phyloP scores from a whole-genome alignment of 2,329 filamentous ascomycete species.

The Sordariomycetes sp. region DNA sequence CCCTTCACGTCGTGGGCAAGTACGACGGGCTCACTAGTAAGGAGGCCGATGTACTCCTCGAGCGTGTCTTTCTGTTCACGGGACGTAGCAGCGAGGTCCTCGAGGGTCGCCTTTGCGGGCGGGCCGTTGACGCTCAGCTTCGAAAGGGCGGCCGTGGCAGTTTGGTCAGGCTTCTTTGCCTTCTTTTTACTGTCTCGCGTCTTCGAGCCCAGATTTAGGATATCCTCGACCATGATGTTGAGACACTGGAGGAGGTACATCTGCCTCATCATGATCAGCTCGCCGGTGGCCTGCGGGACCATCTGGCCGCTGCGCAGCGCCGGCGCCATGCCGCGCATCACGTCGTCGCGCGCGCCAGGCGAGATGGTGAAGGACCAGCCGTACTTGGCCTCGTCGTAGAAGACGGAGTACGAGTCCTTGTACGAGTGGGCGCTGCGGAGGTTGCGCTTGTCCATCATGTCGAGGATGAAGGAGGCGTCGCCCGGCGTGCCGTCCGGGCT shows the following conservation, averaged over 20 bases:
- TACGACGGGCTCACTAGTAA: slow-evolving; percentile 18
- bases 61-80: slow-evolving; percentile 19
- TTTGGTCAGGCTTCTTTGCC: slow-evolving; percentile 19
- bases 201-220: slow-evolving; percentile 25
- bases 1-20: slow-evolving; percentile 19
- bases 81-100: slow-evolving; percentile 17
- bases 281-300: slow-evolving; percentile 17
- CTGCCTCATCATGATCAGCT: slow-evolving; percentile 29
- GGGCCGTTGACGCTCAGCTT: slow-evolving; percentile 18
- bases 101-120: slow-evolving; percentile 15
- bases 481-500: slow-evolving; percentile 20
- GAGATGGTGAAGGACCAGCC: slow-evolving; percentile 20
- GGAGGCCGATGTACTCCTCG: slow-evolving; percentile 21
- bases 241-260: slow-evolving; percentile 22
- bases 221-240: slow-evolving; percentile 28
- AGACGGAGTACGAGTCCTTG: slow-evolving; percentile 23
- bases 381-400: slow-evolving; percentile 22
- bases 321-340: slow-evolving; percentile 7
- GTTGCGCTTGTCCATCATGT: slow-evolving; percentile 20
- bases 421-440: slow-evolving; percentile 17
- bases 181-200: slow-evolving; percentile 10
- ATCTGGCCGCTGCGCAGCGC: slow-evolving; percentile 13
- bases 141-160: slow-evolving; percentile 17
- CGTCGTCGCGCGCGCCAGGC: neutral
- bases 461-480: slow-evolving; percentile 21